Evolutionary conservation across 768 basidiomycete species (phyloP).

Genomic region (Cytidiella melzeri): DNA sequence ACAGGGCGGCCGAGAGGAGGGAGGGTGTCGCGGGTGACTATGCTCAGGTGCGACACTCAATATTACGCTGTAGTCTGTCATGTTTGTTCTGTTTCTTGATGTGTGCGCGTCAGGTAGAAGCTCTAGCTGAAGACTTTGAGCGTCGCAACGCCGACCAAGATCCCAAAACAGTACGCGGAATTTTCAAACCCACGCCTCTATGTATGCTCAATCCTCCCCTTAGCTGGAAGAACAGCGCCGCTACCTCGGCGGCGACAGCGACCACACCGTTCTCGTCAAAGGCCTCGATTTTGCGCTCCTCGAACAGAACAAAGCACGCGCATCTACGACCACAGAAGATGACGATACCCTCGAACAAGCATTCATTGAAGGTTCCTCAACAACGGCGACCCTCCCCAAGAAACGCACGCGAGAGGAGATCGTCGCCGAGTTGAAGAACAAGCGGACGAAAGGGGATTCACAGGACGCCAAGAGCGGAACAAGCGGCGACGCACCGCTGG

Average conservation of each 20-base stretch:
- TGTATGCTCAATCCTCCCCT: constrained; percentile 1
- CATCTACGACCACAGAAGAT: constrained; percentile 51
- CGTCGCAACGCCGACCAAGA: constrained; percentile 49
- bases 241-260: constrained; percentile 79
- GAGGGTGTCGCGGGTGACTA: constrained; percentile 65
- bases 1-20: constrained; percentile 72
- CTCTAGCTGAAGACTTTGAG: constrained; percentile 79
- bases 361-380: constrained; percentile 42
- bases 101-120: constrained; percentile 77
- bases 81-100: background rate
- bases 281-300: constrained; percentile 85
- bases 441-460: constrained; percentile 32
- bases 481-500: constrained; percentile 24
- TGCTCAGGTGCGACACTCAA: constrained; percentile 43
- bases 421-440: constrained; percentile 64
- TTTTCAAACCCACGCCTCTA: background rate
- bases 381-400: constrained; percentile 38
- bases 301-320: constrained; percentile 75
- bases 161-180: constrained; percentile 45
- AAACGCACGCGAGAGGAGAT: constrained; percentile 80
- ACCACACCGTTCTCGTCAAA: constrained; percentile 84
- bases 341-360: constrained; percentile 80
- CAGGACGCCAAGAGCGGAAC: constrained; percentile 12
- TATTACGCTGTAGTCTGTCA: background rate
- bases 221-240: constrained; percentile 70